Evolutionary conservation across 2,329 filamentous ascomycete species (phyloP), one percentile per base, ranked within the genome.

Genomic region (Trichoderma atrobrunneum): DNA sequence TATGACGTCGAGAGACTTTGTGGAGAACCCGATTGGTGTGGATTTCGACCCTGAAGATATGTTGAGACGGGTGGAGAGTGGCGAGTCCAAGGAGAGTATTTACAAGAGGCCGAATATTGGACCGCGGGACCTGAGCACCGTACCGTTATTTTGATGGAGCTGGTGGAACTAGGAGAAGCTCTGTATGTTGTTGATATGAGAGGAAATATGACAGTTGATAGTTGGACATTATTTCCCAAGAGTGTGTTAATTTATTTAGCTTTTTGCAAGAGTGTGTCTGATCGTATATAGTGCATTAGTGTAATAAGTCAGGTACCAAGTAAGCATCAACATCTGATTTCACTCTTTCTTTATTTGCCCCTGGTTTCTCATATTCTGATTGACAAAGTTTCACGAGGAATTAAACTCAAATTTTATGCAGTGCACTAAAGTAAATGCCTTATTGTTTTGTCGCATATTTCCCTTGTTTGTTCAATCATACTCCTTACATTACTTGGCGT

Each of bases 1-100:
- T 73, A 84, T 88, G 83, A 61, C 16, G 26, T 71, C 75, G 0
- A 64, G 77, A 1, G 76, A 76, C 11, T 85, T 85, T 70, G 73
- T 30, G 0, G 74, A 82, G 73, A 87, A 87, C 73, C 81, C 84
- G 0, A 65, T 73, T 57, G 72, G 72, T 7, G 70, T 72, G 8
- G 72, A 73, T 56, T 72, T 73, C 48, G 72, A 72, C 5, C 59
- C 70, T 7, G 72, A 73, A 34, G 69, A 65, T 16, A 51, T 71
- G 28, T 6, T 73, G 62, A 34, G 59, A 51, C 48, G 72, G 32
- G 26, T 73, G 14, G 32, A 71, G 30, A 63, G 51, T 7, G 72
- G 72, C 3, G 72, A 73, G 48, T 32, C 28, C 24, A 62, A 64
- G 62, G 60, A 48, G 24, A 65, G 18, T 24, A 71, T 73, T 24